A percentile compares a stretch with the other conserved stretches of the same genome.
Evolutionary conservation across 805 yeast genomes (phyloP).

Genomic region (Tetrapisispora nanseiensis): DNA sequence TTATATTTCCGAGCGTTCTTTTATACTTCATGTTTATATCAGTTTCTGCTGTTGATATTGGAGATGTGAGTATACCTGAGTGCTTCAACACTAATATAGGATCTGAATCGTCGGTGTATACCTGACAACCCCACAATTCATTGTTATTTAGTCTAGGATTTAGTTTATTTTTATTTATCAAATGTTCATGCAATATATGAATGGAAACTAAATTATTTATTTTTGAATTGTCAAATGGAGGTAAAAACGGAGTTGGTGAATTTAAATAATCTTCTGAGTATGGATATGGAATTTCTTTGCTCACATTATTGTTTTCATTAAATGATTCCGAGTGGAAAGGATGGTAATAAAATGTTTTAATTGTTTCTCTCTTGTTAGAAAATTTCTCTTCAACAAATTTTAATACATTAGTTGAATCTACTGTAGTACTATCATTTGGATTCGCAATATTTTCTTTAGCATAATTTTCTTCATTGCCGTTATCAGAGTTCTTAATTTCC

Average conservation of each 20-base stretch:
- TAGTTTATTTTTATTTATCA: slow-evolving; percentile 7
- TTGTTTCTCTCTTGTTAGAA: slow-evolving; percentile 8
- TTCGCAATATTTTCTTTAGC: neutral
- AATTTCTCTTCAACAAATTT: slow-evolving; percentile 9
- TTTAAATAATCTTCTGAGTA: slow-evolving; percentile 1
- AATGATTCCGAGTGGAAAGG: slow-evolving; percentile 12
- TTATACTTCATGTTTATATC: slow-evolving; percentile 11
- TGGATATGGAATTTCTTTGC: slow-evolving; percentile 2
- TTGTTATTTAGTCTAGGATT: slow-evolving; percentile 37
- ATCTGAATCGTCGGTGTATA: slow-evolving; percentile 92
- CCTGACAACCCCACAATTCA: slow-evolving; percentile 81
- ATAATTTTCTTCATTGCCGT: neutral
- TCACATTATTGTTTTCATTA: neutral
- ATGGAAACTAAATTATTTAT: slow-evolving; percentile 19
- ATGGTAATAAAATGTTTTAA: slow-evolving; percentile 17
- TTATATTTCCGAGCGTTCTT: slow-evolving; percentile 35
- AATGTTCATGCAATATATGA: slow-evolving; percentile 16
- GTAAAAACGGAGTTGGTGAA: slow-evolving; percentile 22
- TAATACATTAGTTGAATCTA: slow-evolving; percentile 11
- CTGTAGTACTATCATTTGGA: neutral
- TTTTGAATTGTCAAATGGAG: slow-evolving; percentile 11
- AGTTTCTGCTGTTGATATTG: slow-evolving; percentile 7
- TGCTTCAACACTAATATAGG: slow-evolving; percentile 66
- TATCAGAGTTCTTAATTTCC: neutral
- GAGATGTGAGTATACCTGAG: slow-evolving; percentile 37